Percentiles rank a stretch among this genome's conserved stretches.
phyloP scores from a whole-genome alignment of 768 basidiomycete species.

The Lactarius indigo region DNA sequence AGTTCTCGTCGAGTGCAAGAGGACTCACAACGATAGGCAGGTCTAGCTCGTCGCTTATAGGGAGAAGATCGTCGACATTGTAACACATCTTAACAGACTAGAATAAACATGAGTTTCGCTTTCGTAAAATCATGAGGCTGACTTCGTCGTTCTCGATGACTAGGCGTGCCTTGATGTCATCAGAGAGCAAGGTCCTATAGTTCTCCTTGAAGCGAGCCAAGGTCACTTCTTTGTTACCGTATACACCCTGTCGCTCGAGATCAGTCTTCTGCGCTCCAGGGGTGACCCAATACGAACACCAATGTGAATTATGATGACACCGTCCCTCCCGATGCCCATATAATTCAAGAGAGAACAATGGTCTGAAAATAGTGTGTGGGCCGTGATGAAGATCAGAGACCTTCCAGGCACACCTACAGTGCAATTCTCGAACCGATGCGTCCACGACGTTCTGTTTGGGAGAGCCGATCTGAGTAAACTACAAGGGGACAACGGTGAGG shows the following conservation, averaged over 20 bases:
- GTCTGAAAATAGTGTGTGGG: slow-evolving; percentile 34
- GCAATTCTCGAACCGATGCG: slow-evolving; percentile 73
- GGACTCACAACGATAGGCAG: slow-evolving; percentile 48
- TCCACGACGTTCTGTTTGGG: slow-evolving; percentile 72
- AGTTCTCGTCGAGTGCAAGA: slow-evolving; percentile 49
- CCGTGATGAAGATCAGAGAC: background rate
- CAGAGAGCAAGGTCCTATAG: slow-evolving; percentile 54
- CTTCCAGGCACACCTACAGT: slow-evolving; percentile 37
- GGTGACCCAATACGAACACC: slow-evolving; percentile 45
- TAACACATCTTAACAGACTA: slow-evolving; percentile 60
- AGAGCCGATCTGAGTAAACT: slow-evolving; percentile 75
- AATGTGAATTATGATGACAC: slow-evolving; percentile 85
- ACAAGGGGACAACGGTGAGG: background rate
- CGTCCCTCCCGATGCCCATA: slow-evolving; percentile 79
- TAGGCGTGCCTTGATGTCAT: slow-evolving; percentile 64
- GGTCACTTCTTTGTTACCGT: slow-evolving; percentile 72
- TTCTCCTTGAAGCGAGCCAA: slow-evolving; percentile 70
- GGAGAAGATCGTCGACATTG: slow-evolving; percentile 84
- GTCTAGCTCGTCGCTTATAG: slow-evolving; percentile 77
- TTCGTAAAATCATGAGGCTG: slow-evolving; percentile 18
- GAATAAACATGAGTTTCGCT: background rate
- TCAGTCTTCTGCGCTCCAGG: background rate
- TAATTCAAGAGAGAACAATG: slow-evolving; percentile 85
- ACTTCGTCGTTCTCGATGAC: slow-evolving; percentile 97
- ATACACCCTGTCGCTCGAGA: slow-evolving; percentile 52